Conservation (phyloP, 192 early-diverging fungal genomes). For the Ambispora gerdemannii region DNA sequence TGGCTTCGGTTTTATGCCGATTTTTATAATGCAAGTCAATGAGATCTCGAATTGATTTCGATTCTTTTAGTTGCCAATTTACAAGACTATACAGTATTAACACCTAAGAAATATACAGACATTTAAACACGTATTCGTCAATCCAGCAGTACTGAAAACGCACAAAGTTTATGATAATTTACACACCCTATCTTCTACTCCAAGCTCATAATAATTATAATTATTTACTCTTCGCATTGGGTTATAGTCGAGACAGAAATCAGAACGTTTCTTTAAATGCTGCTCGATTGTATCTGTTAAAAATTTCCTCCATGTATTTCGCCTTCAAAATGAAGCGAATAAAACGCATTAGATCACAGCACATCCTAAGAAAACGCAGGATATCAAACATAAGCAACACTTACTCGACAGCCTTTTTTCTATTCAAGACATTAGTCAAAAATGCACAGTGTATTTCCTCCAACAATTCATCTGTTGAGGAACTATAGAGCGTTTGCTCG, state of each 20-base stretch:
- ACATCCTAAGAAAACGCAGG: neutral
- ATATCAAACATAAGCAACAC: neutral
- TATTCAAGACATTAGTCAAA: constrained; percentile 16
- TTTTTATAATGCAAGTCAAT: constrained; percentile 21
- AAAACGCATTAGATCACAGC: neutral
- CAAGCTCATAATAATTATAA: constrained; percentile 26
- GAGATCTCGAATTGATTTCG: neutral
- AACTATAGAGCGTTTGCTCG: neutral
- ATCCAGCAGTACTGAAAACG: neutral
- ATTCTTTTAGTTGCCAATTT: constrained; percentile 25
- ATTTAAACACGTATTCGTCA: neutral
- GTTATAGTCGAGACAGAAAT: constrained; percentile 24
- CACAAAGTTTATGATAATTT: neutral
- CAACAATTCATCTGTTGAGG: neutral
- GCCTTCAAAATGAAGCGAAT: neutral
- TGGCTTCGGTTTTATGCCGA: constrained; percentile 5
- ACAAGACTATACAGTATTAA: constrained; percentile 19
- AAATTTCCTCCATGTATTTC: constrained; percentile 10
- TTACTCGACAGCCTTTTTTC: constrained; percentile 16
- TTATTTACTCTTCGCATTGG: constrained; percentile 21
- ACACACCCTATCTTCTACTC: constrained; percentile 15
- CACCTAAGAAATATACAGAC: neutral
- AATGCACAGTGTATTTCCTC: constrained; percentile 23
- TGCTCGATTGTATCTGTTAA: constrained; percentile 21
- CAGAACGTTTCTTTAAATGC: constrained; percentile 17